Evolutionary conservation across 2,329 filamentous ascomycete species (phyloP).

Genomic region (Amauroascus verrucosus): DNA sequence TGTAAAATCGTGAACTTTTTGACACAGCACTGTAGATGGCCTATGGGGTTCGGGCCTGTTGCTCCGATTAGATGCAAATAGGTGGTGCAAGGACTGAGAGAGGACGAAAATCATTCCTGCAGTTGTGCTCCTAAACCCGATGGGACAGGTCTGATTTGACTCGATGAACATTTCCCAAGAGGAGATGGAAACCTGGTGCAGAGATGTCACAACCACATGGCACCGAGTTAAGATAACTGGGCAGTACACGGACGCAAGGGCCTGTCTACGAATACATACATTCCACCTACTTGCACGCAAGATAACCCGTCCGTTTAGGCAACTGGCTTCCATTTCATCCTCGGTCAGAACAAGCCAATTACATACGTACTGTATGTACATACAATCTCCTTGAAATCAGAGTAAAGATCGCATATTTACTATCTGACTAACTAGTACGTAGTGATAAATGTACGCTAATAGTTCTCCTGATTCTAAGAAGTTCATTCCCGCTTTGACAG

Average conservation of each 20-base stretch:
- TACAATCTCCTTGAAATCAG: background rate
- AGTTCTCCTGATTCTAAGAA: no score
- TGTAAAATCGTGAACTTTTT: no score
- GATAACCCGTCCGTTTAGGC: no score
- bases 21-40: no score
- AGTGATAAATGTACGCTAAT: no score
- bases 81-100: background rate
- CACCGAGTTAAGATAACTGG: background rate
- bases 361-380: background rate
- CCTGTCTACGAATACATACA: no score
- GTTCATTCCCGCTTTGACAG: no score
- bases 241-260: background rate
- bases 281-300: no score
- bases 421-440: no score
- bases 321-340: no score
- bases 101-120: background rate
- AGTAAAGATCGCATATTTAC: no score
- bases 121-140: background rate
- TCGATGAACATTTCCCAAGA: background rate
- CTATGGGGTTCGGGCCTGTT: background rate
- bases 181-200: background rate
- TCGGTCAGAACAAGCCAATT: background rate
- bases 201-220: conserved; percentile 4
- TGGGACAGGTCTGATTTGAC: conserved; percentile 2
- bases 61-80: background rate